Base-by-base conservation (phyloP, 352 stramenopile species). In the Globisporangium irregulare region DNA sequence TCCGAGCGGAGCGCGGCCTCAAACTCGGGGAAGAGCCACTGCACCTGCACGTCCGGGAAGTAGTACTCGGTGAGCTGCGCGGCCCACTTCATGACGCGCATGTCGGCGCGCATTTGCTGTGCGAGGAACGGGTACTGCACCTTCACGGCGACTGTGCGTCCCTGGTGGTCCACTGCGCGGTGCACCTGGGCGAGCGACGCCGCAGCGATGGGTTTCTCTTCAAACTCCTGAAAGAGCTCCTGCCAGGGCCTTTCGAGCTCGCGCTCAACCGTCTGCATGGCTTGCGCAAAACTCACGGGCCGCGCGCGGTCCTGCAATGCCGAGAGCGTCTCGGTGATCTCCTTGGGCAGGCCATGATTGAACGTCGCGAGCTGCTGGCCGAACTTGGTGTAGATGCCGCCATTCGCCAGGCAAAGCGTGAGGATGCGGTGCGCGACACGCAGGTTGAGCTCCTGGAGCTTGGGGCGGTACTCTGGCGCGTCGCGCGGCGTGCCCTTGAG, bases 371-470 rank as follows among this genome's bases (percentile, higher is more conserved):
- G 69, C 73, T 99, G 97, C 80, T 99, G 97, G 8, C 97, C 97
- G 8, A 99, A 92, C 77, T 99, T 99, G 60, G 98, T 98, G 84
- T 99, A 99, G 18, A 98, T 94, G 56, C 97, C 96, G 43, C 88
- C 93, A 76, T 99, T 99, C 4, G 78, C 71, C 61, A 91, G 90
- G 73, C 95, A 99, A 57, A 99, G 73, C 18, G 90, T 38, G 20
- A 98, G 74, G 18, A 99, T 75, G 38, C 92, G 84, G 71, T 91
- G 67, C 6, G 97, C 97, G 36, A 86, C 93, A 65, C 89, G 87
- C 58, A 86, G 55, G 72, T 97, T 96, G 20, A 92, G 81, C 27
- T 57, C 68, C 41, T 79, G 68, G 51, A 96, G 71, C 60, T 82
- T 77, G 4, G 62, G 51, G n/a, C 79, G 86, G 69, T 96, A 96